These are phyloP conservation scores for Acanthamoeba culbertsoni DNA, from an alignment of 208 protist genomes.

Conservation along the genomic window DNA sequence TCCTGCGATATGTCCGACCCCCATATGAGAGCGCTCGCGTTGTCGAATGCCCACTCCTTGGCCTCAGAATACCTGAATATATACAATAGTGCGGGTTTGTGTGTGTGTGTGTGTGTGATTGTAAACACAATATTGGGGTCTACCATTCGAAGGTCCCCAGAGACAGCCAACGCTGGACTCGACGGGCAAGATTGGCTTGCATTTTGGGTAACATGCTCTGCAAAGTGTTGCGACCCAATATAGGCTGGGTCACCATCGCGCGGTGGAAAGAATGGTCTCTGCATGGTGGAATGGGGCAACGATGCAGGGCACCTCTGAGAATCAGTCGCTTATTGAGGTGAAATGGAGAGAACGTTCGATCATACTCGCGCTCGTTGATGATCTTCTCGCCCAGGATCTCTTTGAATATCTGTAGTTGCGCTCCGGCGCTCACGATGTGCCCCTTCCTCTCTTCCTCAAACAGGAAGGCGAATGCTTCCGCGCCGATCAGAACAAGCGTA, in stretches of 20 bases:
- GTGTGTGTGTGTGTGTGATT: not conserved
- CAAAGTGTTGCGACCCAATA: not conserved
- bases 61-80: not conserved
- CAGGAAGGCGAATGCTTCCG: not conserved
- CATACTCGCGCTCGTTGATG: not conserved
- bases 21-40: not conserved
- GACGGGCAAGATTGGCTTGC: not conserved
- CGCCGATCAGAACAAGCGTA: not conserved
- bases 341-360: not conserved
- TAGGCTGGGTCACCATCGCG: not conserved
- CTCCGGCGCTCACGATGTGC: not conserved
- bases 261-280: not conserved
- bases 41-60: not conserved
- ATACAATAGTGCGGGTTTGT: too few relatives aligned
- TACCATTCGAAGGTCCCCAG: not conserved
- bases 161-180: not conserved
- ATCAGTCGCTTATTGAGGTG: not conserved
- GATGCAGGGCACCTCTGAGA: not conserved
- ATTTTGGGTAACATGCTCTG: not conserved
- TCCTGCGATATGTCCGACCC: not conserved
- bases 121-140: not conserved
- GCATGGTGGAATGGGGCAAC: not conserved
- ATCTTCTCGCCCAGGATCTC: constrained; percentile 10
- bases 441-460: not conserved
- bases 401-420: not conserved